Evolutionary conservation across 1,284 basidiomycete genomes (phyloP), one percentile per base, ranked within the genome.

Genomic region (Leccinum subrobustum): DNA sequence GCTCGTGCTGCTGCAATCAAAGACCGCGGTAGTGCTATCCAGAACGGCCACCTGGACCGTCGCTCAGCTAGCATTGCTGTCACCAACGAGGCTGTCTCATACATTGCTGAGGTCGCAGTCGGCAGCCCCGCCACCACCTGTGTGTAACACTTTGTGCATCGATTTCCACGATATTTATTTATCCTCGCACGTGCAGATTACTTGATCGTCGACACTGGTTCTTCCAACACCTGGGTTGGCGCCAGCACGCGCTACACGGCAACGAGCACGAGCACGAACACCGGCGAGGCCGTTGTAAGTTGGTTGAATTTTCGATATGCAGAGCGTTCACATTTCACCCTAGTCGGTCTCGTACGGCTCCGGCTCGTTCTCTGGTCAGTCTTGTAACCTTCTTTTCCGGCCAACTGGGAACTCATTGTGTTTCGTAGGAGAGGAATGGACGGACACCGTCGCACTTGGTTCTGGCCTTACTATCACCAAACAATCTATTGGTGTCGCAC

Each of bases 151-250:
- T 39, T 25, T 35, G 9, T 20, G 33, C 25, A 31, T 47, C 44
- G 11, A 57, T 27, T 33, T 47, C 47, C 23, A 27, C 27, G 27
- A 27, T 25, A 25, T 25, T 25, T 27, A 63, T 16, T 29, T 48
- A 27, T 27, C 27, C 27, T 37, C 29, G 7, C n/a, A 16, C 29
- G 20, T 20, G 31, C 48, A 75, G 75, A 69, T 37, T 53, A 61
- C 33, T 62, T 74, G 62, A 62, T 74, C 29, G 67, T 70, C 52
- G 70, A 74, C 58, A 68, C 65, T 12, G 68, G 68, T 7, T 73
- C 72, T 56, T 86, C 86, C 37, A 87, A 87, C 76, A 89, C 85
- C 12, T 89, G 88, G 87, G 75, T 89, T 51, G 86, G 87, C 33
- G 83, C 87, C 31, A 67, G 52, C n/a, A 75, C 64, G 27, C 8